Percentiles rank a stretch among this genome's conserved stretches.
Evolutionary conservation across 345 rosid species (phyloP).

Genomic region (Bretschneidera sinensis): DNA sequence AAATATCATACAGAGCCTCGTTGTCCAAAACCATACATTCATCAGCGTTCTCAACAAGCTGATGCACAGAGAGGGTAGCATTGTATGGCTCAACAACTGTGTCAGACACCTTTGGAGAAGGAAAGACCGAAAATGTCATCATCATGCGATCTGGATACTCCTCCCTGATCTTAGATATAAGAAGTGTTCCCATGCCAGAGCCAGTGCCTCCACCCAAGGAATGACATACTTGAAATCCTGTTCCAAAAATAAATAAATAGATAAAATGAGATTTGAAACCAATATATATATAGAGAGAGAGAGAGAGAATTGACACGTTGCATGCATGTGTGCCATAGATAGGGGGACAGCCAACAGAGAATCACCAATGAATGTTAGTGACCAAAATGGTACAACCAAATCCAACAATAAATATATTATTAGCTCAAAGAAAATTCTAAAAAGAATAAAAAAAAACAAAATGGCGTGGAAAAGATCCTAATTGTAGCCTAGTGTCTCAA

Average conservation of each 20-base stretch:
- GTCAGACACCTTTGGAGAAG: conserved; percentile 41
- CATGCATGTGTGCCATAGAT: too few relatives aligned
- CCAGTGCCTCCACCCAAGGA: conserved; percentile 41
- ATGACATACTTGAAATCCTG: conserved; percentile 39
- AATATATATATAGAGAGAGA: too few relatives aligned
- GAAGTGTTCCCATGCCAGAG: conserved; percentile 39
- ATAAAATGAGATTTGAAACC: too few relatives aligned
- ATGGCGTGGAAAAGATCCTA: too few relatives aligned
- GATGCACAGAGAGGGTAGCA: conserved; percentile 37
- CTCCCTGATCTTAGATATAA: conserved; percentile 34
- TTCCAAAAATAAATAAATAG: background rate
- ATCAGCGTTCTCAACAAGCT: conserved; percentile 36
- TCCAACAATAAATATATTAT: too few relatives aligned
- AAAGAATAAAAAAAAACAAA: too few relatives aligned
- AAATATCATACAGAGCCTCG: conserved; percentile 39
- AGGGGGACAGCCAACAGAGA: too few relatives aligned
- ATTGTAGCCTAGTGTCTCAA: too few relatives aligned
- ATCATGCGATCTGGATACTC: conserved; percentile 40
- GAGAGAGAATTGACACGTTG: too few relatives aligned
- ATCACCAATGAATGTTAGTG: too few relatives aligned
- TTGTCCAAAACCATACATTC: conserved; percentile 39
- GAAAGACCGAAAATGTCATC: conserved; percentile 37
- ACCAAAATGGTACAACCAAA: too few relatives aligned
- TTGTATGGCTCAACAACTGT: conserved; percentile 41
- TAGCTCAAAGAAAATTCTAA: too few relatives aligned